These are phyloP conservation scores for Conoideocrella luteorostrata DNA, from an alignment of 2,329 filamentous ascomycete species.

Conservation along the genomic window DNA sequence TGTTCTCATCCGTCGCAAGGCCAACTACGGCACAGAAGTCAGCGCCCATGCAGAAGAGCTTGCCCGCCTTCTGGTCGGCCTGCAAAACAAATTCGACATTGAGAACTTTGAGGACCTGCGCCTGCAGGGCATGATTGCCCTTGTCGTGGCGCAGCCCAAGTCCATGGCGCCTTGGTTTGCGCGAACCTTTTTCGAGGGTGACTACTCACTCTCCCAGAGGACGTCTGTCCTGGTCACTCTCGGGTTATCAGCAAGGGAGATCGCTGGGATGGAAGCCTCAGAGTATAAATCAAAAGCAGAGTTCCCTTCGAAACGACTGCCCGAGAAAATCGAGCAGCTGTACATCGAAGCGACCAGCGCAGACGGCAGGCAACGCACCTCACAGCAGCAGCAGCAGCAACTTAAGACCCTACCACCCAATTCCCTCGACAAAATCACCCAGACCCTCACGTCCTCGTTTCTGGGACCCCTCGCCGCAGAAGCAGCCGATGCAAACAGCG, in stretches of 20 bases:
- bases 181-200: slow-evolving; percentile 81
- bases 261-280: slow-evolving; percentile 67
- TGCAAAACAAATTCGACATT: slow-evolving; percentile 81
- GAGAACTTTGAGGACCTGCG: slow-evolving; percentile 69
- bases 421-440: slow-evolving; percentile 62
- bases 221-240: slow-evolving; percentile 75
- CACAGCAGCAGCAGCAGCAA: slow-evolving; percentile 20
- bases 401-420: slow-evolving; percentile 49
- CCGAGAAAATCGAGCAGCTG: slow-evolving; percentile 63
- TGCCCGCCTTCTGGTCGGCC: slow-evolving; percentile 65
- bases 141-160: slow-evolving; percentile 69
- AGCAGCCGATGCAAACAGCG: slow-evolving; percentile 72
- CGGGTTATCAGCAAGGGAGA: slow-evolving; percentile 73
- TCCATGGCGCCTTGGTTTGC: slow-evolving; percentile 80
- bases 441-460: slow-evolving; percentile 62
- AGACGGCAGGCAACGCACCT: slow-evolving; percentile 14
- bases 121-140: slow-evolving; percentile 73
- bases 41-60: slow-evolving; percentile 77
- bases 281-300: slow-evolving; percentile 41
- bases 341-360: slow-evolving; percentile 43
- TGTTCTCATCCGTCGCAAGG: slow-evolving; percentile 77
- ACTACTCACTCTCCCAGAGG: slow-evolving; percentile 82
- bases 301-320: slow-evolving; percentile 79
- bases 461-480: slow-evolving; percentile 75
- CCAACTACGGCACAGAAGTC: slow-evolving; percentile 82